Evolutionary conservation across 2,329 filamentous ascomycete species (phyloP), one percentile per base, ranked within the genome.

Genomic region (Ceratocystis colombiana): DNA sequence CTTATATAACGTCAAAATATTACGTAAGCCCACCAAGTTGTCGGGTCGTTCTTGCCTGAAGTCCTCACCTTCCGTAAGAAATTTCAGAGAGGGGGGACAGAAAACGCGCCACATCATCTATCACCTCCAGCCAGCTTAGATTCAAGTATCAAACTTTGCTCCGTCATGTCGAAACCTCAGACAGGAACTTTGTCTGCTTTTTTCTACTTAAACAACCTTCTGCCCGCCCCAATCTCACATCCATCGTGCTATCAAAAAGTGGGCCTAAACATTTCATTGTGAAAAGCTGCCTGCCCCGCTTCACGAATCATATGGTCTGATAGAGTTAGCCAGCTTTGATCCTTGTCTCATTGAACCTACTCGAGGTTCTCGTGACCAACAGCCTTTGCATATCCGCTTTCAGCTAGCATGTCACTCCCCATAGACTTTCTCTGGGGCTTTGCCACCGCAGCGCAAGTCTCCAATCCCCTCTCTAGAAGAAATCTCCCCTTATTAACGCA

Each of bases 351-450:
- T 50, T n/a, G 10, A 7, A 50, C 20, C 46, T 50, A 7, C n/a
- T n/a, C 46, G 6, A 12, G 6, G 22, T 10, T 20, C 46, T 50
- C 22, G 46, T 50, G n/a, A 7, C 22, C 17, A n/a, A 22, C 48
- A 20, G 28, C 57, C 59, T 33, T 63, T 33, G 33, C 48, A 37
- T 46, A 30, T 41, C 37, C 37, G 37, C 37, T 41, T 41, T 12
- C 10, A 41, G 37, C 12, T 41, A 41, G 37, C n/a, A 84, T 84
- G 80, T 79, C 80, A 72, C 79, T 90, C 66, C 85, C 85, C 48
- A 79, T 81, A 66, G 86, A 89, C 74, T 90, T 92, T 75, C 76
- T 84, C 68, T 91, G 88, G 88, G 88, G 88, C 65, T 91, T 90
- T 76, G 88, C 88, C 72, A 92, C 88, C 48, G 88, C 88, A 69